phyloP scores from a whole-genome alignment of 805 yeast species.

The Teunomyces tritomae region DNA sequence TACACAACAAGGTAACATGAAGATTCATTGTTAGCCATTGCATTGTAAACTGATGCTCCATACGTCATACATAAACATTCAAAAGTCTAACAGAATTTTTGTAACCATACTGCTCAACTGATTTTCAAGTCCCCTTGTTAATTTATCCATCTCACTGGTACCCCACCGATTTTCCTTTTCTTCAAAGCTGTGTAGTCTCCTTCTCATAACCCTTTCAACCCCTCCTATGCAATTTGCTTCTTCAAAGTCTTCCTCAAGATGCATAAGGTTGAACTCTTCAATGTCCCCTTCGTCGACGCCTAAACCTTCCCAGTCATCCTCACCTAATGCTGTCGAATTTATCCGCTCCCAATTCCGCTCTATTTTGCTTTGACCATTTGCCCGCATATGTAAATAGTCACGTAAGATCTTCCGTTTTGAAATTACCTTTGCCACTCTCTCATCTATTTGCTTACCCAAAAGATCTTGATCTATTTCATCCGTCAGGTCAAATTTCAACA shows the following conservation, averaged over 20 bases:
- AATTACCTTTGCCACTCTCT: conserved; percentile 34
- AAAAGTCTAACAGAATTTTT: background rate
- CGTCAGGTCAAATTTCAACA: conserved; percentile 42
- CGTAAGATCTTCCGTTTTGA: conserved; percentile 39
- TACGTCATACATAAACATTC: background rate
- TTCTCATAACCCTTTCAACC: conserved; percentile 27
- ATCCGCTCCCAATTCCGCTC: conserved; percentile 46
- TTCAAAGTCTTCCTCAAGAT: conserved; percentile 18
- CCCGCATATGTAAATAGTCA: conserved; percentile 24
- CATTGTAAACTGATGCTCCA: background rate
- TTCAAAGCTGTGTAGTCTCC: conserved; percentile 16
- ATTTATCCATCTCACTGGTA: conserved; percentile 32
- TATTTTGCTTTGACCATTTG: conserved; percentile 19
- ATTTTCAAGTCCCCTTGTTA: conserved; percentile 14
- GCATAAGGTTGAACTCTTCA: conserved; percentile 40
- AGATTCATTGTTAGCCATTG: background rate
- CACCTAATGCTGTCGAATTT: conserved; percentile 30
- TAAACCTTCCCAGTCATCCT: conserved; percentile 24
- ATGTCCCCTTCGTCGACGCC: conserved; percentile 43
- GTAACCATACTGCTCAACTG: conserved; percentile 7
- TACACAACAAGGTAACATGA: background rate
- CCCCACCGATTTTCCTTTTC: conserved; percentile 11
- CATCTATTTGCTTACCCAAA: conserved; percentile 39
- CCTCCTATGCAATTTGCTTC: conserved; percentile 25
- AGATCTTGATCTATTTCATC: conserved; percentile 26